phyloP scores from a whole-genome alignment of 768 basidiomycete species.

The Boletellus ananas region DNA sequence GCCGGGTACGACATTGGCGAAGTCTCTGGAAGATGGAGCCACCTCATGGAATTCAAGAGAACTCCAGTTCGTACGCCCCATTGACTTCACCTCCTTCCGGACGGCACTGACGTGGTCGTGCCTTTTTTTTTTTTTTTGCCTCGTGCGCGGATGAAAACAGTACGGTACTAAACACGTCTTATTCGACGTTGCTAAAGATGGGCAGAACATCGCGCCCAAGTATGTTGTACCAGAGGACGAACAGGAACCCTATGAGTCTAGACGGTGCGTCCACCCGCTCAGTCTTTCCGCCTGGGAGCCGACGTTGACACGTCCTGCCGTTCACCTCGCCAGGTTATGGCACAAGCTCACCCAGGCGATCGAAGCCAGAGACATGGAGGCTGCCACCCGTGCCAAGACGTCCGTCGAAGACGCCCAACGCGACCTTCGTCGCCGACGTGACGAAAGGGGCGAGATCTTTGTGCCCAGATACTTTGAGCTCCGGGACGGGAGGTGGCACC shows the following conservation, averaged over 20 bases:
- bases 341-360: constrained; percentile 81
- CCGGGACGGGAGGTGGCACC: constrained; percentile 75
- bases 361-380: constrained; percentile 85
- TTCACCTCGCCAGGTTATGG: constrained; percentile 60
- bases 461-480: constrained; percentile 80
- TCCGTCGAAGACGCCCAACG: constrained; percentile 90
- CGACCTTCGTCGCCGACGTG: constrained; percentile 68
- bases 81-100: not conserved
- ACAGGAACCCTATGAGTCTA: constrained; percentile 89
- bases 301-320: no score
- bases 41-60: constrained; percentile 80
- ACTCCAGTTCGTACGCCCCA: constrained; percentile 45
- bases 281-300: no score
- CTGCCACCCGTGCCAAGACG: constrained; percentile 86
- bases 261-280: constrained; percentile 49
- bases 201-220: constrained; percentile 71
- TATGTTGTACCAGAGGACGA: constrained; percentile 80
- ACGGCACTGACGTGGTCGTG: not conserved
- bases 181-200: constrained; percentile 81
- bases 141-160: constrained; percentile 32
- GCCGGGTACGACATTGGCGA: constrained; percentile 72
- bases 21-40: constrained; percentile 87
- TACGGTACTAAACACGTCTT: constrained; percentile 67
- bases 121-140: not conserved
- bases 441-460: constrained; percentile 67